phyloP scores from a whole-genome alignment of 2,329 filamentous ascomycete genomes.

The Emydomyces testavorans region DNA sequence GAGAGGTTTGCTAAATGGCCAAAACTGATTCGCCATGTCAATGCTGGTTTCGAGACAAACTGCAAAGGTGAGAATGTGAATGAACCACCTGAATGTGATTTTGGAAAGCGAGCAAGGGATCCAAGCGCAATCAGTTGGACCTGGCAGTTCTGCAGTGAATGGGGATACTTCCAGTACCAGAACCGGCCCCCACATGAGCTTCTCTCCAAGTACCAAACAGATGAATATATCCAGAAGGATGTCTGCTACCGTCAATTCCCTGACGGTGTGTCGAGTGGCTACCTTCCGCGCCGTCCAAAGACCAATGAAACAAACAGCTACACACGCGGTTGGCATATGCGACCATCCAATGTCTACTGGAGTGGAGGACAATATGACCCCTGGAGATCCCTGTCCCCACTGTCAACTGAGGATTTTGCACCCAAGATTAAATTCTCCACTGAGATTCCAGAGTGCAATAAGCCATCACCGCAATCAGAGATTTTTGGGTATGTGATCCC shows the following conservation, averaged over 20 bases:
- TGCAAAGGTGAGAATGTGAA: slow-evolving; percentile 27
- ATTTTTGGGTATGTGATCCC: slow-evolving; percentile 40
- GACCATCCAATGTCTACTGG: slow-evolving; percentile 43
- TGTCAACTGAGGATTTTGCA: slow-evolving; percentile 33
- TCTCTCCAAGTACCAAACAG: slow-evolving; percentile 38
- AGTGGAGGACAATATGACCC: slow-evolving; percentile 42
- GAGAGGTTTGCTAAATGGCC: slow-evolving; percentile 36
- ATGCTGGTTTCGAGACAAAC: slow-evolving; percentile 31
- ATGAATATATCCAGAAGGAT: slow-evolving; percentile 34
- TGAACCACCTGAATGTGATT: slow-evolving; percentile 27
- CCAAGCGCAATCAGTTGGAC: slow-evolving; percentile 36
- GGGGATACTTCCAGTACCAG: slow-evolving; percentile 41
- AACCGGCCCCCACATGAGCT: slow-evolving; percentile 37
- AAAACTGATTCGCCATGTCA: slow-evolving; percentile 28
- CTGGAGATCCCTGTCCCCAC: slow-evolving; percentile 39
- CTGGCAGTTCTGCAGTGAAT: slow-evolving; percentile 45
- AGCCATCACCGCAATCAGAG: slow-evolving; percentile 25
- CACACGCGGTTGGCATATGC: slow-evolving; percentile 42
- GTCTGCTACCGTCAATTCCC: slow-evolving; percentile 42
- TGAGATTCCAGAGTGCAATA: slow-evolving; percentile 36
- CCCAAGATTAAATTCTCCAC: slow-evolving; percentile 32
- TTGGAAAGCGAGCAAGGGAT: slow-evolving; percentile 27
- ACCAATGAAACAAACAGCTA: slow-evolving; percentile 32
- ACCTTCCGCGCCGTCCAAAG: slow-evolving; percentile 35
- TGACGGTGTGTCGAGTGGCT: slow-evolving; percentile 27